Evolutionary conservation across 2,329 filamentous ascomycete species (phyloP).

Genomic region (Aureobasidium vineae): DNA sequence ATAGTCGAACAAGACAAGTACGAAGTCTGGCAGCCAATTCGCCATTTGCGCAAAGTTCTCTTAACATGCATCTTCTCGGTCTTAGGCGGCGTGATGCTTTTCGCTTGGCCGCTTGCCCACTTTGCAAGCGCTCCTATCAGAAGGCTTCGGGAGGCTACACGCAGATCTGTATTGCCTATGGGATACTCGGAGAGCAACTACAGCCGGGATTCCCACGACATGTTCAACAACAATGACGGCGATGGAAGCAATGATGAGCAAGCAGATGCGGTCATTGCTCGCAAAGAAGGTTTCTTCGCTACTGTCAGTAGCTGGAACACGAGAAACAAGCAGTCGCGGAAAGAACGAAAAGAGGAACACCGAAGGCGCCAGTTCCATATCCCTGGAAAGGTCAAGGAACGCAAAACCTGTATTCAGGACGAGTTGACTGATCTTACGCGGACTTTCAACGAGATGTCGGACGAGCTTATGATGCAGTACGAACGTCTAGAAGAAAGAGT

Average conservation of each 20-base stretch:
- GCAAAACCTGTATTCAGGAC: constrained; percentile 74
- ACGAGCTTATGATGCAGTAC: constrained; percentile 85
- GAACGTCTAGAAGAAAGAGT: constrained; percentile 81
- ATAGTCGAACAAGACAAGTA: constrained; percentile 71
- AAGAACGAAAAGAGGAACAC: constrained; percentile 42
- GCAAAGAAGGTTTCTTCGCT: constrained; percentile 48
- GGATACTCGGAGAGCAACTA: constrained; percentile 50
- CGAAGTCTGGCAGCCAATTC: constrained; percentile 76
- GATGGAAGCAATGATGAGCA: constrained; percentile 49
- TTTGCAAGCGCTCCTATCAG: constrained; percentile 77
- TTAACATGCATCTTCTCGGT: constrained; percentile 84
- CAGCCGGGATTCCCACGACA: constrained; percentile 39
- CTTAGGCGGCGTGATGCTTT: constrained; percentile 64
- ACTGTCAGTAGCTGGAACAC: constrained; percentile 37
- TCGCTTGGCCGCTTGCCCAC: constrained; percentile 77
- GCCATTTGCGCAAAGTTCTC: constrained; percentile 72
- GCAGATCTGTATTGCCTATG: constrained; percentile 67
- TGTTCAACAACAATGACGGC: constrained; percentile 35
- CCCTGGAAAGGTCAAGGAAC: constrained; percentile 74
- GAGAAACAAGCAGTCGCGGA: constrained; percentile 35
- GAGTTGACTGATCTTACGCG: constrained; percentile 78
- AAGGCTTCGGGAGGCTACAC: constrained; percentile 70
- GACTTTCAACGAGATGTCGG: constrained; percentile 93
- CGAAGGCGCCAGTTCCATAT: constrained; percentile 69
- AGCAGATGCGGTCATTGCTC: constrained; percentile 42